These are phyloP conservation scores for Fusarium zealandicum DNA, from an alignment of 2,329 filamentous ascomycete genomes.

Conservation along the genomic window DNA sequence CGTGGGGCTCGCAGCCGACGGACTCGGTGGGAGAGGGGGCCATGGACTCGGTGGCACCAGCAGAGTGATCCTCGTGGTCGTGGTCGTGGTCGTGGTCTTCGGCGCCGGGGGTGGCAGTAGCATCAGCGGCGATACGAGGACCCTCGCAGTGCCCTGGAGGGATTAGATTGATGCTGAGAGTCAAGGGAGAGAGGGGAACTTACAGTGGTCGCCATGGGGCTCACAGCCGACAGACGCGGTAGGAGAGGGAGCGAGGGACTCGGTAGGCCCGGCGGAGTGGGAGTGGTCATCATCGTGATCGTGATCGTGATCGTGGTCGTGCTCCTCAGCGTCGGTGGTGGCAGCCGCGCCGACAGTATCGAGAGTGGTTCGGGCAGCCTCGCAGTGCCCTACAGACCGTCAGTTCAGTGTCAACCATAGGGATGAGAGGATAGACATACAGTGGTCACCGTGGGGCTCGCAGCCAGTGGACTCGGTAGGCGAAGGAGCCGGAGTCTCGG, in stretches of 20 bases:
- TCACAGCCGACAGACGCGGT: conserved; percentile 38
- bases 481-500: conserved; percentile 23
- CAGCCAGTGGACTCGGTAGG: conserved; percentile 37
- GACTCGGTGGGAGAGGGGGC: conserved; percentile 35
- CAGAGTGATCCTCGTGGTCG: conserved; percentile 1
- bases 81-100: conserved; percentile 8
- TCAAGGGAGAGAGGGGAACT: not conserved
- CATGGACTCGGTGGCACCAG: conserved; percentile 21
- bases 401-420: not conserved
- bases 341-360: conserved; percentile 8
- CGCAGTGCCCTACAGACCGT: conserved; percentile 29
- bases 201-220: conserved; percentile 39
- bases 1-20: conserved; percentile 33
- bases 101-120: not conserved
- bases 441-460: conserved; percentile 36
- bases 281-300: no score
- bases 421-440: not conserved
- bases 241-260: conserved; percentile 21
- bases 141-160: conserved; percentile 37
- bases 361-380: conserved; percentile 29
- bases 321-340: conserved; percentile 21
- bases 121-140: conserved; percentile 10
- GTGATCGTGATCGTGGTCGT: conserved; percentile 13
- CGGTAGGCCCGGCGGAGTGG: conserved; percentile 18
- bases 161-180: not conserved